phyloP scores from a whole-genome alignment of 768 basidiomycete genomes.

The Calvatia gigantea region DNA sequence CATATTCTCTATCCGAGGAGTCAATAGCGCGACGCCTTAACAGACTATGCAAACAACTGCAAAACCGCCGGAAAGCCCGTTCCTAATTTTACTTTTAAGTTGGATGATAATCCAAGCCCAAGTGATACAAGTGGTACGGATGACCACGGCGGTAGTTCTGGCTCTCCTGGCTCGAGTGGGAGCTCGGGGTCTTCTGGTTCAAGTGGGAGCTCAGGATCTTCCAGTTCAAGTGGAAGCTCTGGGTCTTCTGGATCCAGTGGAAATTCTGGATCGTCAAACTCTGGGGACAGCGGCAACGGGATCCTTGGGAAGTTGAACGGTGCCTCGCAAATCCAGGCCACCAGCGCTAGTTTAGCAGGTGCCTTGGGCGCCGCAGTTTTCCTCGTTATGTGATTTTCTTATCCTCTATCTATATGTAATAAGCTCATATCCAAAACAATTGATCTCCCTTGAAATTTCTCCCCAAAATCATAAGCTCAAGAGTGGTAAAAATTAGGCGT shows the following conservation, averaged over 20 bases:
- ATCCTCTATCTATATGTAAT: no score
- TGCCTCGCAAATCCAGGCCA: background rate
- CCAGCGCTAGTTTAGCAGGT: background rate
- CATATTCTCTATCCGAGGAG: background rate
- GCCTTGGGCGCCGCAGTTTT: background rate
- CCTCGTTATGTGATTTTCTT: background rate
- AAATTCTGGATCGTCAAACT: no score
- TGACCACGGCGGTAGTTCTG: background rate
- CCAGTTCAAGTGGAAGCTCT: background rate
- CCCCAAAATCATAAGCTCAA: no score
- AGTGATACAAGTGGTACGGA: background rate
- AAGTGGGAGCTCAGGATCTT: background rate
- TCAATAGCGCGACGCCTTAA: background rate
- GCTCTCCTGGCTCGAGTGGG: background rate
- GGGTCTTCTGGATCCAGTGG: background rate
- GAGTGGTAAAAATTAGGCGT: no score
- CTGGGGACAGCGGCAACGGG: no score
- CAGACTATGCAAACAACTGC: constrained; percentile 3
- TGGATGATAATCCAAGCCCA: background rate
- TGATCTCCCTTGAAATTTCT: no score
- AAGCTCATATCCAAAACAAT: no score
- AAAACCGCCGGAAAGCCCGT: constrained; percentile 1
- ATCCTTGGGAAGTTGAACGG: background rate
- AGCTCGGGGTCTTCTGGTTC: no score
- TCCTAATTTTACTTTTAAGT: background rate